Evolutionary conservation across 192 early-diverging fungal species (phyloP), one percentile per base, ranked within the genome.

Genomic region (Umbelopsis sp.): DNA sequence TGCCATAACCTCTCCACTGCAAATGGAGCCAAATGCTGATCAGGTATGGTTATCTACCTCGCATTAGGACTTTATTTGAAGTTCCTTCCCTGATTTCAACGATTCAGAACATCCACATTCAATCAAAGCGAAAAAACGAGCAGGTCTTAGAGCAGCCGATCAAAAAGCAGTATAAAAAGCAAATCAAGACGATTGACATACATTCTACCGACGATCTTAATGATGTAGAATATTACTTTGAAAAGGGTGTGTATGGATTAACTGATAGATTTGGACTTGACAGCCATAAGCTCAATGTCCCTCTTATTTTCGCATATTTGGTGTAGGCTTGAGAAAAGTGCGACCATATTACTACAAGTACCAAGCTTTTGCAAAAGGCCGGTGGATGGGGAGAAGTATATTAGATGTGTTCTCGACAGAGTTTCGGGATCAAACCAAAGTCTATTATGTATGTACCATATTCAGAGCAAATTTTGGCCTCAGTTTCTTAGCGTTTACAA

Each of bases 301-400:
- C 17, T 44, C 16, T 49, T 45, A n/a, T 7, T 36, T 25, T 3
- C 25, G 2, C 43, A 41, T n/a, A 32, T 70, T 1, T 80, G 65
- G 67, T 74, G 41, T 65, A 85, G 93, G 83, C 9, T 71, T 95
- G n/a, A 87, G 94, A 34, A 93, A 92, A 75, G 92, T 99, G 10
- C 75, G 79, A 36, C 97, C 97, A 1, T 99, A 98, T 77, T 89
- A 84, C 74, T 94, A 87, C 73, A 83, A 87, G 45, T 96, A 93
- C 73, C 74, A 89, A 66, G 90, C 93, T 0, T 93, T 90, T 76
- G 92, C 92, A 24, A 98, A 98, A 77, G 92, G 93, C 17, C 88
- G 97, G 11, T 99, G 97, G 97, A 71, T 93, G 4, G 88, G 88
- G 11, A 84, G 88, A 9, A 77, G 79, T 0, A 56, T 99, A n/a